Conservation (phyloP, 2,329 filamentous ascomycete species). For the Beauveria rudraprayagi region DNA sequence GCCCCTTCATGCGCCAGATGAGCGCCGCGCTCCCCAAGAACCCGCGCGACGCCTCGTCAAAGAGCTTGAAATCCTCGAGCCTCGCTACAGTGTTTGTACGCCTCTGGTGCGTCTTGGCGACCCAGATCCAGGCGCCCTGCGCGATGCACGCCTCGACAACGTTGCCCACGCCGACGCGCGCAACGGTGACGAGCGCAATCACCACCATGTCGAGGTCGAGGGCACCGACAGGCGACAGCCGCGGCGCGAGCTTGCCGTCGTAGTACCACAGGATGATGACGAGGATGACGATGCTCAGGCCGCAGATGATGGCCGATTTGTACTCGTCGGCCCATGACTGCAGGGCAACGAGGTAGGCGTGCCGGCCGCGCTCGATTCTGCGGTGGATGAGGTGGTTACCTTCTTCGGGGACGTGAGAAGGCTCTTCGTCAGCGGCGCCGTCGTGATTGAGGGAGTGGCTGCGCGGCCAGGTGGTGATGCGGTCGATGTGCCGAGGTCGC, state of each 20-base stretch:
- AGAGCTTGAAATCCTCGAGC: slow-evolving; percentile 31
- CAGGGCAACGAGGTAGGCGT: slow-evolving; percentile 18
- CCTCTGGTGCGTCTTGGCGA: slow-evolving; percentile 26
- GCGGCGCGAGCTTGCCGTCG: slow-evolving; percentile 24
- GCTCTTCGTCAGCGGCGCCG: slow-evolving; percentile 8
- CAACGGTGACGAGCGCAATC: slow-evolving; percentile 30
- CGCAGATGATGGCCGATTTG: slow-evolving; percentile 23
- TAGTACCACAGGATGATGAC: slow-evolving; percentile 22
- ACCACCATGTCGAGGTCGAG: slow-evolving; percentile 28
- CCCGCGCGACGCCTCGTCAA: slow-evolving; percentile 30
- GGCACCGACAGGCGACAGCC: slow-evolving; percentile 16
- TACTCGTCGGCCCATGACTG: slow-evolving; percentile 31
- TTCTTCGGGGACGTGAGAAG: background rate
- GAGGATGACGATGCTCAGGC: slow-evolving; percentile 21
- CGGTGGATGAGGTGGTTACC: background rate
- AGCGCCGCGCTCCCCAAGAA: slow-evolving; percentile 27
- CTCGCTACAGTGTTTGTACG: slow-evolving; percentile 24
- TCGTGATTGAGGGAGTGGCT: background rate
- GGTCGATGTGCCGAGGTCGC: background rate
- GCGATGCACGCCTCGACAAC: slow-evolving; percentile 29
- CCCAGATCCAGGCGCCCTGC: slow-evolving; percentile 33
- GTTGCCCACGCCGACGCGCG: slow-evolving; percentile 26
- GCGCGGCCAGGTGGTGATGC: background rate
- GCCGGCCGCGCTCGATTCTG: slow-evolving; percentile 8
- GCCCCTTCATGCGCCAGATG: slow-evolving; percentile 27